Evolutionary conservation across 805 yeast species (phyloP), one percentile per base, ranked within the genome.

Genomic region (Saturnispora sekii): DNA sequence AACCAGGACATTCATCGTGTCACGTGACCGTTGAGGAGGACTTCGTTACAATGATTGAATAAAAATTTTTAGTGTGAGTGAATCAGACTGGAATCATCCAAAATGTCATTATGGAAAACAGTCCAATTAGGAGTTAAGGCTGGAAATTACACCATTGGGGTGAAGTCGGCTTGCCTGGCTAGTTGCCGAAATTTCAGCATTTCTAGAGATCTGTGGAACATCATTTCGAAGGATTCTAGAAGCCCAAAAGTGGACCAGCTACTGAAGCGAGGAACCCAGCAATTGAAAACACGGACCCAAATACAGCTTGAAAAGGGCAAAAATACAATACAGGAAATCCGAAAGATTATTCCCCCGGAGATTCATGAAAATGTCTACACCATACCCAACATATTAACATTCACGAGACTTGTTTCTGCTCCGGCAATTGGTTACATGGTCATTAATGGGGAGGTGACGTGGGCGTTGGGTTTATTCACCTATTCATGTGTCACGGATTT

Each of bases 401-500:
- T 82, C 56, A 75, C 95, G 1, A 67, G 99, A 52, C 74, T 93
- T n/a, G 66, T 74, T 2, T 68, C 86, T 2, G 81, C 97, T 0
- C 99, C 99, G 0, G 62, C 79, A 10, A 79, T 94, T 30, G 97
- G 97, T 0, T 83, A 81, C 55, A 72, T 79, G 53, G 77, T 90
- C 10, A 69, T 87, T 17, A 65, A 78, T 5, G 78, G 81, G 12
- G 73, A 85, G 28, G 66, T 82, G 2, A 62, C 70, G 10, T 66
- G 73, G 39, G 96, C 97, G 0, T 65, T 86, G 38, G 73, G 77
- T 1, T 57, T 93, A 10, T 90, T 93, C 61, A 70, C 78, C 0
- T 88, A 87, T 56, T 88, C 97, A 0, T 83, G 97, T 51, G 60
- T 88, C 4, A 90, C 98, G 0, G 99, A 93, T 61, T 81, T 85